Percentiles rank a stretch among this genome's conserved stretches.
Conservation (phyloP, 148 eudicot species). For the Vaccinium myrtillus region DNA sequence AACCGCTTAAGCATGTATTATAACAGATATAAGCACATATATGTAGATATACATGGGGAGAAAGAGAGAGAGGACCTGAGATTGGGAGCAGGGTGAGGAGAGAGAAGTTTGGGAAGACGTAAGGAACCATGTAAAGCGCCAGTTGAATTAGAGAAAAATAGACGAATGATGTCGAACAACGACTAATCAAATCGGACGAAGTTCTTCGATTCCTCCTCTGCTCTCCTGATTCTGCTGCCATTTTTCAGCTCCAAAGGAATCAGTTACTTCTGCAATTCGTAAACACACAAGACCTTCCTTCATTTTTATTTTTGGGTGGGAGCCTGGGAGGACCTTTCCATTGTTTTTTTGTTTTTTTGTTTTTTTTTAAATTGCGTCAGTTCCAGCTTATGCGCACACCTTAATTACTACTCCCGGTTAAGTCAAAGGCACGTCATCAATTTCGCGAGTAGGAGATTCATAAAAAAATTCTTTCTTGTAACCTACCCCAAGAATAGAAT, state of each 20-base stretch:
- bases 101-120: constrained; percentile 21
- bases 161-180: constrained; percentile 32
- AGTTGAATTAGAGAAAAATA: constrained; percentile 28
- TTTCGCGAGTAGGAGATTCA: no score
- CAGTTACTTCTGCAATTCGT: not conserved
- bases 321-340: no score
- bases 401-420: no score
- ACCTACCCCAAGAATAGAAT: no score
- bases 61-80: constrained; percentile 40
- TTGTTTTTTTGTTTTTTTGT: no score
- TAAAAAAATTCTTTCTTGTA: no score
- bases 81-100: constrained; percentile 31
- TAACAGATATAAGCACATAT: not conserved
- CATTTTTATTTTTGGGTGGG: no score
- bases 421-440: no score
- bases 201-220: constrained; percentile 11
- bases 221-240: constrained; percentile 13
- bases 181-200: constrained; percentile 20
- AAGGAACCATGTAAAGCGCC: constrained; percentile 18
- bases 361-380: no score
- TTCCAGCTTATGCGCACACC: no score
- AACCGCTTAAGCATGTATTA: not conserved
- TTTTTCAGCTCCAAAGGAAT: not conserved
- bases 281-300: not conserved
- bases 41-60: not conserved